Conservation (phyloP, 306 rosid species). For the Mimosa pudica region DNA sequence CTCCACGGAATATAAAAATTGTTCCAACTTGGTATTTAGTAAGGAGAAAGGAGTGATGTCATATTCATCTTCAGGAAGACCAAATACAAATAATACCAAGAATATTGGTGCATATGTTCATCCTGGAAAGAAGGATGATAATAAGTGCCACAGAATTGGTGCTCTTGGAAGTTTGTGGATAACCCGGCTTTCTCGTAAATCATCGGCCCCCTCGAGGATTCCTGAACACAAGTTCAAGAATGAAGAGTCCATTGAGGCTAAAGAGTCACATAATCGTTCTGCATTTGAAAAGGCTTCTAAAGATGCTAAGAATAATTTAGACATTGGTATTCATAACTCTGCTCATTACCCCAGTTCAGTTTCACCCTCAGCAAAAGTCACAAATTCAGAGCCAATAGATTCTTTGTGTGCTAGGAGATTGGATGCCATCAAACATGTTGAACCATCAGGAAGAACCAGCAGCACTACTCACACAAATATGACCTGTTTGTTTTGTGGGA, state of each 20-base stretch:
- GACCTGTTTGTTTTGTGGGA: slow-evolving; percentile 55
- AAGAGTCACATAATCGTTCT: slow-evolving; percentile 36
- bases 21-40: slow-evolving; percentile 30
- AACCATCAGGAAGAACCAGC: slow-evolving; percentile 36
- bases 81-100: slow-evolving; percentile 35
- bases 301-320: slow-evolving; percentile 30
- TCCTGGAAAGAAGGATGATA: slow-evolving; percentile 35
- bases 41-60: slow-evolving; percentile 45
- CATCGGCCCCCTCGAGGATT: slow-evolving; percentile 40
- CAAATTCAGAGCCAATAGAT: slow-evolving; percentile 58
- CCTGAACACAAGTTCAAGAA: slow-evolving; percentile 32
- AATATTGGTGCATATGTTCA: slow-evolving; percentile 37
- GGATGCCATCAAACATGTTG: slow-evolving; percentile 64
- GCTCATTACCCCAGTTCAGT: slow-evolving; percentile 29
- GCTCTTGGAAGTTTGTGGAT: slow-evolving; percentile 60
- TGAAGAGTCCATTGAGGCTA: slow-evolving; percentile 39
- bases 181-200: slow-evolving; percentile 59
- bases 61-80: slow-evolving; percentile 43
- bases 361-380: slow-evolving; percentile 39
- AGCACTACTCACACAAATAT: slow-evolving; percentile 34
- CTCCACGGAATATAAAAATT: slow-evolving; percentile 37
- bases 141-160: slow-evolving; percentile 33
- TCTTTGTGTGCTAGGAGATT: slow-evolving; percentile 70
- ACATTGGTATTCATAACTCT: slow-evolving; percentile 41
- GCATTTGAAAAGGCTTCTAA: slow-evolving; percentile 36